Conservation (phyloP, 768 basidiomycete species). For the Mycena filopes region DNA sequence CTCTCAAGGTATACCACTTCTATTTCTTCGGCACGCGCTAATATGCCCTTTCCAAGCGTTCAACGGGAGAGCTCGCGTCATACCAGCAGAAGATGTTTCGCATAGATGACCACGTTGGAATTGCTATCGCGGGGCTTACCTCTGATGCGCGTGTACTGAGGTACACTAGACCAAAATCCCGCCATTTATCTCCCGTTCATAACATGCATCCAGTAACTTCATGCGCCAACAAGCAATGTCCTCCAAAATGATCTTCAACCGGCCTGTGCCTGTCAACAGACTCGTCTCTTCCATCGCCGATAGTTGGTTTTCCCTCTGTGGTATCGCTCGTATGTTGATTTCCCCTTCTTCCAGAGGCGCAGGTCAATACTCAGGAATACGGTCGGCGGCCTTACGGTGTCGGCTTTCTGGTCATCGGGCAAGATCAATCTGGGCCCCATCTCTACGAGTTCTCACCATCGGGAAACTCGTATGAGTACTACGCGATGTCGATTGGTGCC, state of each 20-base stretch:
- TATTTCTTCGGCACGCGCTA: constrained; percentile 21
- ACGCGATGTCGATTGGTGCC: constrained; percentile 98
- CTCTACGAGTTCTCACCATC: constrained; percentile 98
- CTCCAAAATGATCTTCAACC: constrained; percentile 94
- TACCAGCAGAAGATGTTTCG: constrained; percentile 99
- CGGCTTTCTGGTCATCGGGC: constrained; percentile 96
- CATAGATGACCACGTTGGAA: constrained; percentile 99
- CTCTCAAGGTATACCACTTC: constrained; percentile 78
- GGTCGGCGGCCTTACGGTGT: constrained; percentile 98
- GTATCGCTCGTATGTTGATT: neutral
- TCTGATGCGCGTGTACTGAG: constrained; percentile 97
- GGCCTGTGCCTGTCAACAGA: constrained; percentile 93
- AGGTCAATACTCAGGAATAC: constrained; percentile 98
- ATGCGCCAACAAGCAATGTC: constrained; percentile 99
- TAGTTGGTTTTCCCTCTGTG: constrained; percentile 65
- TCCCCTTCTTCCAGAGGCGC: constrained; percentile 75
- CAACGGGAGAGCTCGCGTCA: constrained; percentile 97
- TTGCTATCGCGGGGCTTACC: constrained; percentile 98
- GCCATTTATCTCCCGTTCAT: constrained; percentile 1
- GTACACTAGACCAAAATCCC: constrained; percentile 53
- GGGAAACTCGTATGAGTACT: constrained; percentile 97
- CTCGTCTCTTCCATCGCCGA: constrained; percentile 95
- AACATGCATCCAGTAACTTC: constrained; percentile 77
- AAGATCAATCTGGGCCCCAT: constrained; percentile 97
- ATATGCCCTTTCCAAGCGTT: constrained; percentile 68